Conservation (phyloP, 1,284 basidiomycete genomes). For the Baeospora myosura region DNA sequence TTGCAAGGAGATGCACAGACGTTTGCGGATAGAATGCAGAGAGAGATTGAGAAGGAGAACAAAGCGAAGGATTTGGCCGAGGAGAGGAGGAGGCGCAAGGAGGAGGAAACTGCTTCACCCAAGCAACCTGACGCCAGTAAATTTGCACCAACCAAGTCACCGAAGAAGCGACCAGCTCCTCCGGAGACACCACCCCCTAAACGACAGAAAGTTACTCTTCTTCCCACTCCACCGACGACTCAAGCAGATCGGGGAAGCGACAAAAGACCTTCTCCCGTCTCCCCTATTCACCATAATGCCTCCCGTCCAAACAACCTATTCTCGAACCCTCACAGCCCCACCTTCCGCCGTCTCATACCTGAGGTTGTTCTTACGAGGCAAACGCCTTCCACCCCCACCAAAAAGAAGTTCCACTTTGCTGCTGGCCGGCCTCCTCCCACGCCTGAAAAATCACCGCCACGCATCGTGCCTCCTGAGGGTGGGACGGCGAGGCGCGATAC, state of each 20-base stretch:
- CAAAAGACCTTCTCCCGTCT: background rate
- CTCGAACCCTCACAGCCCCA: background rate
- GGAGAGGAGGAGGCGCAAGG: constrained; percentile 45
- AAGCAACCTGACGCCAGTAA: constrained; percentile 2
- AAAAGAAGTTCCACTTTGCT: constrained; percentile 2
- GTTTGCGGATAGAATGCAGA: constrained; percentile 56
- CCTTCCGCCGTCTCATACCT: background rate
- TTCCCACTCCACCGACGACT: background rate
- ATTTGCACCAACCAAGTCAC: background rate
- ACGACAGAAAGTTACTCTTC: background rate
- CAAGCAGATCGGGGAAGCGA: background rate
- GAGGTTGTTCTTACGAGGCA: background rate
- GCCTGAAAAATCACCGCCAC: constrained; percentile 10
- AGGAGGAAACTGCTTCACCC: constrained; percentile 27
- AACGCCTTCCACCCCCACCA: constrained; percentile 3
- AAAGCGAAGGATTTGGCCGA: constrained; percentile 41
- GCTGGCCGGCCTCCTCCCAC: constrained; percentile 9
- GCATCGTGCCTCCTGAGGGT: too few species aligned
- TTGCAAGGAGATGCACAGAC: constrained; percentile 82
- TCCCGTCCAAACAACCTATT: background rate
- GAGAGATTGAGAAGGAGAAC: constrained; percentile 47
- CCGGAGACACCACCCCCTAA: background rate
- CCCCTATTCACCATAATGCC: background rate
- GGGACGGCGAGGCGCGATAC: too few species aligned
- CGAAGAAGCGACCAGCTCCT: constrained; percentile 2